A percentile compares a stretch with the other conserved stretches of the same genome.
Evolutionary conservation across 805 yeast genomes (phyloP).

Genomic region (Candida tammaniensis): DNA sequence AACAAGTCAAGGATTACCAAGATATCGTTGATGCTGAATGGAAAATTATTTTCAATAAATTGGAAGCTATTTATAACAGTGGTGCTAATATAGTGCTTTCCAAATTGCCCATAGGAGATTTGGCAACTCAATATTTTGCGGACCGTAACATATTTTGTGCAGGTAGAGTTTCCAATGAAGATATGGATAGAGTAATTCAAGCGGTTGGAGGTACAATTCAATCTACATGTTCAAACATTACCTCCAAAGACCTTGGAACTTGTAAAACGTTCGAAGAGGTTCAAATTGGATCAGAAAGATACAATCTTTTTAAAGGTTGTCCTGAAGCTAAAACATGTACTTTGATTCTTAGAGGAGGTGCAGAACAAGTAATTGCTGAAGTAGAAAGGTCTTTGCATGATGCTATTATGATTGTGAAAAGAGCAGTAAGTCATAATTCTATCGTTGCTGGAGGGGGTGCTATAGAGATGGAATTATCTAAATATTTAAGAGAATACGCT

Average conservation of each 20-base stretch:
- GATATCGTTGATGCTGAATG: slow-evolving; percentile 99
- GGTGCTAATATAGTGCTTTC: slow-evolving; percentile 94
- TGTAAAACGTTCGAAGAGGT: slow-evolving; percentile 86
- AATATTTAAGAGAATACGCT: slow-evolving; percentile 80
- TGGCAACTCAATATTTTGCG: slow-evolving; percentile 98
- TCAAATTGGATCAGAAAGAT: slow-evolving; percentile 95
- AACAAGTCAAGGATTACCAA: slow-evolving; percentile 90
- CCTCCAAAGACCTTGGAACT: slow-evolving; percentile 72
- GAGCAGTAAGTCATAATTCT: slow-evolving; percentile 82
- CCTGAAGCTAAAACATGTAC: slow-evolving; percentile 93
- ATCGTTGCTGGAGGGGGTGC: slow-evolving; percentile 99
- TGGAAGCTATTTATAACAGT: slow-evolving; percentile 74
- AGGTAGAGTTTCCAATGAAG: slow-evolving; percentile 86
- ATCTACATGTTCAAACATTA: slow-evolving; percentile 67
- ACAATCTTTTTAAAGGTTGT: slow-evolving; percentile 89
- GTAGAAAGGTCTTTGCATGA: slow-evolving; percentile 94
- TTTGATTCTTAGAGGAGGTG: slow-evolving; percentile 91
- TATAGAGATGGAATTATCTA: slow-evolving; percentile 94
- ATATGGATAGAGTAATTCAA: slow-evolving; percentile 84
- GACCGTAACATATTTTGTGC: slow-evolving; percentile 96
- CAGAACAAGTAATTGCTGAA: slow-evolving; percentile 96
- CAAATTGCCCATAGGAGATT: slow-evolving; percentile 94
- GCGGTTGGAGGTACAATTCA: slow-evolving; percentile 95
- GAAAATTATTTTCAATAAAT: slow-evolving; percentile 85
- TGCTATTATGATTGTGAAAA: slow-evolving; percentile 96